These are phyloP conservation scores for Pichia sp. DNA, from an alignment of 1,139 yeast species.

Conservation along the genomic window DNA sequence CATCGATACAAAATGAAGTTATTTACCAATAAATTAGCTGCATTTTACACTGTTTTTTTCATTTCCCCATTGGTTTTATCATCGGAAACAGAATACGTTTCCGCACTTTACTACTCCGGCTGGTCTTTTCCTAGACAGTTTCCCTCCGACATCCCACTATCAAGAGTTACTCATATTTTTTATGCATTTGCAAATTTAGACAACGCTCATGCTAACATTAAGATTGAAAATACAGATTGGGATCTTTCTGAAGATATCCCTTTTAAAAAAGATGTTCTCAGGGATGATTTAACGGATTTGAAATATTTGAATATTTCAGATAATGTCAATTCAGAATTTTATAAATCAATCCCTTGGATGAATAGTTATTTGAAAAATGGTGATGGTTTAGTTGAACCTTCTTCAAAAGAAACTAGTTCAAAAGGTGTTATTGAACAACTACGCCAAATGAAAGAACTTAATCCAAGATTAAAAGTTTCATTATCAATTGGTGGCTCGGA, in stretches of 20 bases:
- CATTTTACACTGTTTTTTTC: too few relatives aligned
- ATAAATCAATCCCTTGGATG: conserved; percentile 7
- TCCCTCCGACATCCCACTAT: conserved; percentile 60
- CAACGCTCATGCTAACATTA: conserved; percentile 39
- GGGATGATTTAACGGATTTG: conserved; percentile 3
- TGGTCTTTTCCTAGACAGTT: conserved; percentile 77
- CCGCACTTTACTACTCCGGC: conserved; percentile 39
- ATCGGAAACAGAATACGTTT: neutral
- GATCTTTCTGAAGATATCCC: conserved; percentile 14
- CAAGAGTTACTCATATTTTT: conserved; percentile 57
- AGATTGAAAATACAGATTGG: conserved; percentile 13
- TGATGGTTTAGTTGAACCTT: neutral
- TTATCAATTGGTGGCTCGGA: conserved; percentile 93
- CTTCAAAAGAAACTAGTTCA: conserved; percentile 6
- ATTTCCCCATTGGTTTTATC: neutral
- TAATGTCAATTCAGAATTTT: neutral
- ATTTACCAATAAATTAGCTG: too few relatives aligned
- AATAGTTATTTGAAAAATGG: neutral
- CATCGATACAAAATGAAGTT: too few relatives aligned
- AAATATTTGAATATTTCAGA: neutral
- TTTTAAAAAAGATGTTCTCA: conserved; percentile 8
- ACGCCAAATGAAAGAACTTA: conserved; percentile 40
- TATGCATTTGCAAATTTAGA: conserved; percentile 72
- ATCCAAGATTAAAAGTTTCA: conserved; percentile 50
- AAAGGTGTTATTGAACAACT: conserved; percentile 45